These are phyloP conservation scores for Mycogone perniciosa DNA, from an alignment of 2,329 filamentous ascomycete genomes.

Conservation along the genomic window DNA sequence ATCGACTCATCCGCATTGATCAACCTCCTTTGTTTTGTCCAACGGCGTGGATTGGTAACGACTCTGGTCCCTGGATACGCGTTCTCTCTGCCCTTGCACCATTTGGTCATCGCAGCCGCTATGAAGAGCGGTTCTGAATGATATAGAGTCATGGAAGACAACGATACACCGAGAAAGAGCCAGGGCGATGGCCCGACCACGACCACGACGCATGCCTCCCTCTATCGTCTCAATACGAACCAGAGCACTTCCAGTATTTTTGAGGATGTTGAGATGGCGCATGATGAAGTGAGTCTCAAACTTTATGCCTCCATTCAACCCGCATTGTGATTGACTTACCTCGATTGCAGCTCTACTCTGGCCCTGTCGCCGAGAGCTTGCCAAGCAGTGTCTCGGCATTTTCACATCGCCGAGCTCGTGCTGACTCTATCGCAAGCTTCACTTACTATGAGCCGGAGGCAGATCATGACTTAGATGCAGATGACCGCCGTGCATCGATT, in stretches of 20 bases:
- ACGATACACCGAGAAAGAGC: conserved; percentile 17
- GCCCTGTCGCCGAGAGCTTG: conserved; percentile 91
- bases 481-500: neutral
- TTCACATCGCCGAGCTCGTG: conserved; percentile 70
- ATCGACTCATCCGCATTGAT: no score
- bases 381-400: conserved; percentile 92
- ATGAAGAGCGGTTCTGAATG: conserved; percentile 16
- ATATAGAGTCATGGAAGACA: conserved; percentile 23
- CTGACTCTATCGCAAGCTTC: conserved; percentile 83
- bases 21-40: no score
- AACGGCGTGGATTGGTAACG: no score
- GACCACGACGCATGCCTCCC: conserved; percentile 20
- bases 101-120: neutral
- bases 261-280: conserved; percentile 97
- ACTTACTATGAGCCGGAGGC: conserved; percentile 72
- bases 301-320: conserved; percentile 2
- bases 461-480: conserved; percentile 20
- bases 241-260: conserved; percentile 74
- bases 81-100: neutral
- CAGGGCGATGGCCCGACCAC: conserved; percentile 16
- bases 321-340: conserved; percentile 10
- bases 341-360: conserved; percentile 65
- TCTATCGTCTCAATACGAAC: conserved; percentile 64
- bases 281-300: conserved; percentile 64
- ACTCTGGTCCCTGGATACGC: neutral